phyloP scores from a whole-genome alignment of 495 filamentous ascomycete genomes.

The Daldinia childiae region DNA sequence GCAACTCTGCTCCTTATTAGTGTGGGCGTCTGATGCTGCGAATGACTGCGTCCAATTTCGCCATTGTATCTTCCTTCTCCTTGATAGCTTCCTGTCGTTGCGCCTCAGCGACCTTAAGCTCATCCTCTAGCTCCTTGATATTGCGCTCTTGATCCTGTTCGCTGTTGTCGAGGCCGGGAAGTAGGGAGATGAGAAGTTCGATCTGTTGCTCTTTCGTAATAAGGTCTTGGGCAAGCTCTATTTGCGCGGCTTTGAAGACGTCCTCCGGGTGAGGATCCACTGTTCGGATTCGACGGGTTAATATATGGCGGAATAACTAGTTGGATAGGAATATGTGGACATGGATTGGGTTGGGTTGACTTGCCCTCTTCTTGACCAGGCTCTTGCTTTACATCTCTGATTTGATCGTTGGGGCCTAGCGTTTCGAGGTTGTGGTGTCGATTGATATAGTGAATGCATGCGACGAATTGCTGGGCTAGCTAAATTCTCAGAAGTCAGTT shows the following conservation, averaged over 20 bases:
- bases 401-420: constrained; percentile 66
- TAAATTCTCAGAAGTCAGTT: constrained; percentile 49
- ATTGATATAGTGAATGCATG: constrained; percentile 81
- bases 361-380: constrained; percentile 53
- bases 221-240: constrained; percentile 85
- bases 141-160: constrained; percentile 80
- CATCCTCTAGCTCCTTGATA: constrained; percentile 78
- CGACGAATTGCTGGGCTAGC: constrained; percentile 91
- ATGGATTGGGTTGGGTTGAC: neutral
- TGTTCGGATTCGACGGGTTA: constrained; percentile 36
- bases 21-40: constrained; percentile 61
- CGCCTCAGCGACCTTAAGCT: constrained; percentile 76
- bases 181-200: constrained; percentile 79
- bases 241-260: constrained; percentile 73
- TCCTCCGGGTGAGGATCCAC: constrained; percentile 70
- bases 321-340: neutral
- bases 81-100: constrained; percentile 73
- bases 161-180: constrained; percentile 89
- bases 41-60: constrained; percentile 73
- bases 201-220: constrained; percentile 95
- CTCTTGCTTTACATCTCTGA: constrained; percentile 64
- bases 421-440: constrained; percentile 80
- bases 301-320: constrained; percentile 13
- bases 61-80: constrained; percentile 75
- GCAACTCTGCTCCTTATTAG: neutral